Conservation (phyloP, 83 land plant species). For the Isoetes engelmannii region DNA sequence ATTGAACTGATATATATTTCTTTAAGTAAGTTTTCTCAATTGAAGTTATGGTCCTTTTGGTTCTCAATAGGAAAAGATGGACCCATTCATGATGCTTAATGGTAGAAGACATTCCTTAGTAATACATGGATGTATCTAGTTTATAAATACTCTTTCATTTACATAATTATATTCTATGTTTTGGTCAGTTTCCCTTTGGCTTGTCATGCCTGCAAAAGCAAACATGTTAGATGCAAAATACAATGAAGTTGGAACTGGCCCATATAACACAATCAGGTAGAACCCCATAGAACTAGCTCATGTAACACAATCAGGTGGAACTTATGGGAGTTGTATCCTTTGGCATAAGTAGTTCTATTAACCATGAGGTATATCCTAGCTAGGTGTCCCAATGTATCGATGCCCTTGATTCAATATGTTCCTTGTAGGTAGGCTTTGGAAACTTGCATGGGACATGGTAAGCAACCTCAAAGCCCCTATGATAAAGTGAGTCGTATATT, state of each 20-base stretch:
- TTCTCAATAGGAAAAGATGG: slow-evolving; percentile 82
- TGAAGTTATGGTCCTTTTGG: not conserved
- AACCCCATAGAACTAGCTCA: too few species aligned
- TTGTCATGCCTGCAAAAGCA: slow-evolving; percentile 94
- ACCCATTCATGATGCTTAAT: slow-evolving; percentile 94
- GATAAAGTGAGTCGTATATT: not conserved
- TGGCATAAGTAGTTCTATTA: not conserved
- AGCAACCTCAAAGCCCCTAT: slow-evolving; percentile 9
- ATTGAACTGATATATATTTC: slow-evolving; percentile 84
- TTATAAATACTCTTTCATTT: not conserved
- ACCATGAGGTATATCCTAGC: not conserved
- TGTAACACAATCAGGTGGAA: too few species aligned
- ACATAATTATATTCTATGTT: too few species aligned
- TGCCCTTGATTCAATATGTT: too few species aligned
- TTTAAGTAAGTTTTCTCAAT: slow-evolving; percentile 68
- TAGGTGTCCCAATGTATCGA: too few species aligned
- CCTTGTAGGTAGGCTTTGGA: slow-evolving; percentile 73
- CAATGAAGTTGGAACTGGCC: slow-evolving; percentile 86
- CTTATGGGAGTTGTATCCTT: slow-evolving; percentile 94
- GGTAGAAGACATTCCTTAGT: slow-evolving; percentile 96
- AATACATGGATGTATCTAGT: slow-evolving; percentile 93
- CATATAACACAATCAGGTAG: slow-evolving; percentile 93
- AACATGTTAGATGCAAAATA: slow-evolving; percentile 84
- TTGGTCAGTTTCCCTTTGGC: slow-evolving; percentile 21
- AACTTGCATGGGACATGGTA: slow-evolving; percentile 99